A percentile compares a stretch with the other conserved stretches of the same genome.
phyloP scores from a whole-genome alignment of 2,329 filamentous ascomycete species.

The Beauveria sp. region DNA sequence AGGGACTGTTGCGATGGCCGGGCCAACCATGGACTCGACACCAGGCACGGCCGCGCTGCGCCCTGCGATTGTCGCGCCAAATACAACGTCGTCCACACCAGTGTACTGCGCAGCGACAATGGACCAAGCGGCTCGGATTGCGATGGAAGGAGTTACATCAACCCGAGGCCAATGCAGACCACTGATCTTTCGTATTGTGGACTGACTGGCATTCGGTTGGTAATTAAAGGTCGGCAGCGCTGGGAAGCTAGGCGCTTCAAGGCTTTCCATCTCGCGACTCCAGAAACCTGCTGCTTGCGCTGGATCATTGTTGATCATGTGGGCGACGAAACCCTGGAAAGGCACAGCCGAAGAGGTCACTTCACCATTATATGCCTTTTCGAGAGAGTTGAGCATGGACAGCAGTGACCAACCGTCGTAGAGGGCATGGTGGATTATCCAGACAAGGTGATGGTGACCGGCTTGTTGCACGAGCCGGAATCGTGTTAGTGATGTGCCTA shows the following conservation, averaged over 20 bases:
- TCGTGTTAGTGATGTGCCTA: background rate
- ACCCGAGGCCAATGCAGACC: background rate
- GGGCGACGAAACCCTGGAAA: constrained; percentile 1
- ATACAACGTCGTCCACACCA: constrained; percentile 10
- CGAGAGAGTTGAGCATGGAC: background rate
- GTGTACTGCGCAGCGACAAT: constrained; percentile 10
- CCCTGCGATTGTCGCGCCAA: constrained; percentile 11
- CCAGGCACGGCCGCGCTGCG: constrained; percentile 11
- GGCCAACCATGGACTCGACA: constrained; percentile 12
- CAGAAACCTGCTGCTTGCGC: background rate
- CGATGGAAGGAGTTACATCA: constrained; percentile 7
- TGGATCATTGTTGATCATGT: background rate
- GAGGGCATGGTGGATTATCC: constrained; percentile 24
- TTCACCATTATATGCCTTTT: background rate
- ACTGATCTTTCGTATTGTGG: background rate
- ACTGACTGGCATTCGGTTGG: background rate
- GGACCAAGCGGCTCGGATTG: constrained; percentile 10
- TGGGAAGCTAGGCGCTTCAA: constrained; percentile 3
- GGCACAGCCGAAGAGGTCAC: background rate
- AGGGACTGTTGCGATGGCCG: constrained; percentile 20
- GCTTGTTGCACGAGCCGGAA: background rate
- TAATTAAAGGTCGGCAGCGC: background rate
- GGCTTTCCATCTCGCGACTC: background rate
- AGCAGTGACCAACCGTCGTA: constrained; percentile 24
- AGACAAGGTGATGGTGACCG: constrained; percentile 18